Evolutionary conservation across 495 filamentous ascomycete species (phyloP).

Genomic region (Trichoderma virens): DNA sequence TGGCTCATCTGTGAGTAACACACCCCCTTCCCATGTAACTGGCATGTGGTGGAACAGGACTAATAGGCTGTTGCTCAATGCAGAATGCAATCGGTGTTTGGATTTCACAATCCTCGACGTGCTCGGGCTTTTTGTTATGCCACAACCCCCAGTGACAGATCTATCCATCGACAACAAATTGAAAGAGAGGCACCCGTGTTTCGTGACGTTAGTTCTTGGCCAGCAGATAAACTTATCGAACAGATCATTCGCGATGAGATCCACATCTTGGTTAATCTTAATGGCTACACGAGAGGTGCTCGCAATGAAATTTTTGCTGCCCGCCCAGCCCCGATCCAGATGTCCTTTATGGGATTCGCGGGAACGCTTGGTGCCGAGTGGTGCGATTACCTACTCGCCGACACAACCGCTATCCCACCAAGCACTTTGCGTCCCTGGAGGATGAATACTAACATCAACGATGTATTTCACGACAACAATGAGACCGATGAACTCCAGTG

Average conservation of each 20-base stretch:
- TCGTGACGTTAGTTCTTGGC: conserved; percentile 79
- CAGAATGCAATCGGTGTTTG: conserved; percentile 97
- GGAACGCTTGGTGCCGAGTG: conserved; percentile 95
- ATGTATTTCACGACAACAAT: conserved; percentile 61
- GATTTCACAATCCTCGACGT: conserved; percentile 65
- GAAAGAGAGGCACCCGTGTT: conserved; percentile 91
- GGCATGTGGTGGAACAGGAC: conserved; percentile 2
- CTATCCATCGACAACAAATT: conserved; percentile 86
- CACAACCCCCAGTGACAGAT: conserved; percentile 89
- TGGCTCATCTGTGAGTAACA: conserved; percentile 66
- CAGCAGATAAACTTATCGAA: conserved; percentile 73
- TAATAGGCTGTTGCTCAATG: not conserved
- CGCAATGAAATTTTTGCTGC: conserved; percentile 97
- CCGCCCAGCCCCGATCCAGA: conserved; percentile 89
- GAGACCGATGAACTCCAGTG: conserved; percentile 61
- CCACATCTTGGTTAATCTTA: conserved; percentile 94
- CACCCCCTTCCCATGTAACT: not conserved
- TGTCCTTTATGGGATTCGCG: conserved; percentile 99
- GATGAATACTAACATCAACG: conserved; percentile 63
- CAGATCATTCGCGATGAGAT: conserved; percentile 92
- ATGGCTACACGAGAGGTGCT: conserved; percentile 95
- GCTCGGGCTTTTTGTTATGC: conserved; percentile 92
- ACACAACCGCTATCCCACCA: conserved; percentile 76
- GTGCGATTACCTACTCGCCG: conserved; percentile 96
- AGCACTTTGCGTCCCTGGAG: conserved; percentile 73